Evolutionary conservation across 768 basidiomycete species (phyloP).

Genomic region (Leccinum sublutescens): DNA sequence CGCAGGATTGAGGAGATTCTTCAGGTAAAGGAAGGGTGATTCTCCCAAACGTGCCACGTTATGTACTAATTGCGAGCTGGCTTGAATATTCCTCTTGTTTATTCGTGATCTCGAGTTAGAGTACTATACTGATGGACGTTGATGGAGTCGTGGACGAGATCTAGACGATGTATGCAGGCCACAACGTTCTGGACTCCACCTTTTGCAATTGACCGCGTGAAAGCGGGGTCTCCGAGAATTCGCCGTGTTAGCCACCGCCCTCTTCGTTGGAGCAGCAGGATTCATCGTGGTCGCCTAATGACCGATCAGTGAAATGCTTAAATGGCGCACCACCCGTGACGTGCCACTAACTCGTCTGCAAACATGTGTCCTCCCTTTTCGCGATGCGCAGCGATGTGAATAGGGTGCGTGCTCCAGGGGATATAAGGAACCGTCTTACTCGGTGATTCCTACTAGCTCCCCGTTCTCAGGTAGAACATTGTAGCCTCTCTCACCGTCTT

Average conservation of each 20-base stretch:
- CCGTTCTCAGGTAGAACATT: not conserved
- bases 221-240: constrained; percentile 13
- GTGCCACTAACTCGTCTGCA: constrained; percentile 8
- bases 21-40: constrained; percentile 31
- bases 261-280: constrained; percentile 16
- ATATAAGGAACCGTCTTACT: constrained; percentile 17
- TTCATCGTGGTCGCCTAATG: constrained; percentile 25
- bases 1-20: constrained; percentile 35
- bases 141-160: constrained; percentile 13
- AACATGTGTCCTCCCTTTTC: constrained; percentile 15
- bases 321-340: constrained; percentile 12
- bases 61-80: constrained; percentile 26
- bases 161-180: constrained; percentile 13
- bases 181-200: constrained; percentile 1
- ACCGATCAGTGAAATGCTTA: constrained; percentile 27
- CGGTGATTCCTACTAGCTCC: not conserved
- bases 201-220: constrained; percentile 5
- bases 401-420: constrained; percentile 6
- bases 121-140: not conserved
- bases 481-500: not conserved
- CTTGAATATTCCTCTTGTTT: constrained; percentile 17
- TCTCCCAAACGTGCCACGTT: constrained; percentile 14
- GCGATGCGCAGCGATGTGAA: constrained; percentile 16
- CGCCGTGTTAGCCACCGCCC: constrained; percentile 16
- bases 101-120: constrained; percentile 10